Conservation (phyloP, 192 early-diverging fungal species). For the Coemansia sp. region DNA sequence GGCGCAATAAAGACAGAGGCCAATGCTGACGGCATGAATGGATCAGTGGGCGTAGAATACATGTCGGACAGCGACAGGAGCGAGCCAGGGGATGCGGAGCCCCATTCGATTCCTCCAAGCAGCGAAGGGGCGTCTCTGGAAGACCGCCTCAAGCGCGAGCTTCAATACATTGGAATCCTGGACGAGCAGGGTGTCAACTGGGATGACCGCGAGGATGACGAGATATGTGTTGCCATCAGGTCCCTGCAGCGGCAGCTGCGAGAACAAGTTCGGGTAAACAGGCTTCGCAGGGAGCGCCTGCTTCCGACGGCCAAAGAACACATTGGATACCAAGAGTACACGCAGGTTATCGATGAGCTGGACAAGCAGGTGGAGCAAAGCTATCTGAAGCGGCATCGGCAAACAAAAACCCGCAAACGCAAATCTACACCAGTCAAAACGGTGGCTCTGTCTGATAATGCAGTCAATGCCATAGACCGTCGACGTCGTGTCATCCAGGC, state of each 20-base stretch:
- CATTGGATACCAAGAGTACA: conserved; percentile 88
- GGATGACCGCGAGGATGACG: conserved; percentile 73
- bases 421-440: conserved; percentile 60
- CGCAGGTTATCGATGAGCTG: conserved; percentile 80
- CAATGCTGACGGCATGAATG: neutral
- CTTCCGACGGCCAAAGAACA: conserved; percentile 69
- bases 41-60: neutral
- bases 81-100: conserved; percentile 15
- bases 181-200: conserved; percentile 78
- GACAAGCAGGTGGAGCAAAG: conserved; percentile 88
- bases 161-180: conserved; percentile 80
- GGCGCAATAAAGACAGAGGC: conserved; percentile 1
- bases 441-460: conserved; percentile 69
- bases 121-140: conserved; percentile 73
- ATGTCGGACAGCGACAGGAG: conserved; percentile 23
- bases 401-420: conserved; percentile 73
- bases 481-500: conserved; percentile 69
- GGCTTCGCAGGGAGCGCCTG: conserved; percentile 64
- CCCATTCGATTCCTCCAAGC: conserved; percentile 17
- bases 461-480: conserved; percentile 66
- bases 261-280: conserved; percentile 70
- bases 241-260: conserved; percentile 71
- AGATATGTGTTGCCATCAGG: conserved; percentile 71
- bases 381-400: conserved; percentile 81
- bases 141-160: conserved; percentile 79